A percentile compares a stretch with the other conserved stretches of the same genome.
These are phyloP conservation scores for Pterula multifida DNA, from an alignment of 1,284 basidiomycete species.

Conservation along the genomic window DNA sequence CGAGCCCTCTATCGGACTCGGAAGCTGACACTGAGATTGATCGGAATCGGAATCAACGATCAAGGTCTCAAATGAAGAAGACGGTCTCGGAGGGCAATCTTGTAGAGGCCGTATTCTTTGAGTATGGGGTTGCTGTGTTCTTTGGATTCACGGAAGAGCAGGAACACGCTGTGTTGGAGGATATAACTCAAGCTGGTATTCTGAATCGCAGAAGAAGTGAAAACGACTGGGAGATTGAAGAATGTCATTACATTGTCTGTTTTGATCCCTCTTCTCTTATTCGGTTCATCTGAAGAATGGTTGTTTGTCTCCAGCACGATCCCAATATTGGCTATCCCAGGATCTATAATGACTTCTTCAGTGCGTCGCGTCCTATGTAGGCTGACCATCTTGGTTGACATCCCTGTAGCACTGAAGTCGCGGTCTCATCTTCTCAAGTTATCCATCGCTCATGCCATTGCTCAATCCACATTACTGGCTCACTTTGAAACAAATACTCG, in stretches of 20 bases:
- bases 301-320: conserved; percentile 52
- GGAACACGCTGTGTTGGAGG: conserved; percentile 72
- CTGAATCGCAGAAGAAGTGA: conserved; percentile 49
- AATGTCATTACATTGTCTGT: conserved; percentile 75
- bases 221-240: conserved; percentile 80
- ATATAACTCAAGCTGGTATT: conserved; percentile 62
- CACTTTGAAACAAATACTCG: conserved; percentile 81
- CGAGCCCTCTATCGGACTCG: neutral
- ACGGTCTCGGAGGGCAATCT: conserved; percentile 30
- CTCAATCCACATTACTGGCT: conserved; percentile 86
- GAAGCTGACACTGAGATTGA: conserved; percentile 3
- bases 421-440: conserved; percentile 79
- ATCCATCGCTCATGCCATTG: conserved; percentile 89
- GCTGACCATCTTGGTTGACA: neutral
- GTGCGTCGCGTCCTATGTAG: conserved; percentile 27
- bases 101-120: conserved; percentile 83
- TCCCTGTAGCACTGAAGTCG: conserved; percentile 67
- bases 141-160: conserved; percentile 72
- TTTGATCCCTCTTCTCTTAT: neutral
- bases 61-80: conserved; percentile 10
- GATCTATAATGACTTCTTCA: conserved; percentile 91
- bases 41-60: conserved; percentile 4
- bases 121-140: conserved; percentile 80
- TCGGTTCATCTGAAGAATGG: conserved; percentile 8
- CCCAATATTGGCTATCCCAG: conserved; percentile 73